phyloP scores from a whole-genome alignment of 1,284 basidiomycete genomes.

The Malassezia yamatoensis region DNA sequence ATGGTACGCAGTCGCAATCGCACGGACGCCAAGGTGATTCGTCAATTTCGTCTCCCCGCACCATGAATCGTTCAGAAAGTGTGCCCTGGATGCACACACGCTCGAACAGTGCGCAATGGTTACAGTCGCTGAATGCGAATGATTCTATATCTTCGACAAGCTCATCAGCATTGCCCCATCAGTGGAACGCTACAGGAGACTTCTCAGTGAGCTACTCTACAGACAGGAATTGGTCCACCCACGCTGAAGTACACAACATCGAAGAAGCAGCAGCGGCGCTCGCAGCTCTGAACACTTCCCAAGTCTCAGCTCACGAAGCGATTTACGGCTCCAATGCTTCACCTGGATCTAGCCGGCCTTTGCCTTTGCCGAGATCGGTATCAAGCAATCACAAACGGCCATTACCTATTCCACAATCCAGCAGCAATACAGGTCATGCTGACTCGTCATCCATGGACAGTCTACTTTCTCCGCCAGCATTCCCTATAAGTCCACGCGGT shows the following conservation, averaged over 20 bases:
- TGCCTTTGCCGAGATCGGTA: neutral
- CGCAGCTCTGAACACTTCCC: neutral
- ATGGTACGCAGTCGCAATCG: neutral
- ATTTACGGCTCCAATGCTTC: neutral
- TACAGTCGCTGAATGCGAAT: neutral
- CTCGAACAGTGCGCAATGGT: neutral
- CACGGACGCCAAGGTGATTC: neutral
- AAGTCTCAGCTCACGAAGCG: constrained; percentile 2
- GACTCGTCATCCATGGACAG: too few species aligned
- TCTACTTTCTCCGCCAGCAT: too few species aligned
- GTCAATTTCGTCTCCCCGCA: neutral
- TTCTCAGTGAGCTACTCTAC: neutral
- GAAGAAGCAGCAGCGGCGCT: neutral
- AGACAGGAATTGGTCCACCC: too few species aligned
- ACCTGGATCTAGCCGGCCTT: neutral
- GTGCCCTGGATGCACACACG: neutral
- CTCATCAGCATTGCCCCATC: neutral
- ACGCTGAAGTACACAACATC: too few species aligned
- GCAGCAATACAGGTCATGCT: too few species aligned
- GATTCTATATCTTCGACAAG: neutral
- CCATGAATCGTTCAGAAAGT: neutral
- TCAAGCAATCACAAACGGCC: neutral
- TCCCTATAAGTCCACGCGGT: too few species aligned
- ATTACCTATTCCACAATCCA: too few species aligned
- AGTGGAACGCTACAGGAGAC: neutral